Conservation (phyloP, 73 alveolate genomes). For the Paramecium sonneborni region DNA sequence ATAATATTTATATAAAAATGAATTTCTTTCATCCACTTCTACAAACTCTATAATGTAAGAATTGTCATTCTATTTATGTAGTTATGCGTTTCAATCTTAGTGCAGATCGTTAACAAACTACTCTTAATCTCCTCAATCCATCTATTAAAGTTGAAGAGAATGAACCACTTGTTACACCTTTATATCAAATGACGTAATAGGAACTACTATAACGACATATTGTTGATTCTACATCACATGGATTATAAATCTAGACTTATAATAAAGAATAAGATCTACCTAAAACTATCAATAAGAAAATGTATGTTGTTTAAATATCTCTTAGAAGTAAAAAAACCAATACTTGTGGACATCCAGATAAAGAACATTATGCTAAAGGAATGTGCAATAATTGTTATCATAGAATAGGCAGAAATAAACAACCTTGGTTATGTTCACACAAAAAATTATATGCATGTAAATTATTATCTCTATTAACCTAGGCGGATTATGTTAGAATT, state of each 20-base stretch:
- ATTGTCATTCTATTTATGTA: neutral
- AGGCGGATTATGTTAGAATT: constrained; percentile 62
- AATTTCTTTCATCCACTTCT: constrained; percentile 34
- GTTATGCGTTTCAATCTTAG: constrained; percentile 21
- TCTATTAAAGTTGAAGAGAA: neutral
- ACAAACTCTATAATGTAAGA: constrained; percentile 12
- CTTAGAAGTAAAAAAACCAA: constrained; percentile 50
- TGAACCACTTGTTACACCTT: neutral
- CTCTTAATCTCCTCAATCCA: constrained; percentile 15
- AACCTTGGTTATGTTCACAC: constrained; percentile 82
- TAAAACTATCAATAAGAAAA: neutral
- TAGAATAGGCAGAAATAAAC: constrained; percentile 81
- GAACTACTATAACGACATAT: neutral
- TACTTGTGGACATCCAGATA: constrained; percentile 78
- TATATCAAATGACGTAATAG: constrained; percentile 12
- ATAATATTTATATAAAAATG: neutral
- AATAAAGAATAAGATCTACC: neutral
- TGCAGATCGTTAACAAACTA: neutral
- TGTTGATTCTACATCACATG: neutral
- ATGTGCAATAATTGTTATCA: constrained; percentile 92
- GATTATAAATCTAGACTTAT: neutral
- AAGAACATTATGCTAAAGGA: constrained; percentile 94
- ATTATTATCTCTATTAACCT: neutral
- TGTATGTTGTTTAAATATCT: constrained; percentile 1
- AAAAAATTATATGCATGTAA: constrained; percentile 67